Conservation (phyloP, 164 flowering plant genomes). For the Piper longum region DNA sequence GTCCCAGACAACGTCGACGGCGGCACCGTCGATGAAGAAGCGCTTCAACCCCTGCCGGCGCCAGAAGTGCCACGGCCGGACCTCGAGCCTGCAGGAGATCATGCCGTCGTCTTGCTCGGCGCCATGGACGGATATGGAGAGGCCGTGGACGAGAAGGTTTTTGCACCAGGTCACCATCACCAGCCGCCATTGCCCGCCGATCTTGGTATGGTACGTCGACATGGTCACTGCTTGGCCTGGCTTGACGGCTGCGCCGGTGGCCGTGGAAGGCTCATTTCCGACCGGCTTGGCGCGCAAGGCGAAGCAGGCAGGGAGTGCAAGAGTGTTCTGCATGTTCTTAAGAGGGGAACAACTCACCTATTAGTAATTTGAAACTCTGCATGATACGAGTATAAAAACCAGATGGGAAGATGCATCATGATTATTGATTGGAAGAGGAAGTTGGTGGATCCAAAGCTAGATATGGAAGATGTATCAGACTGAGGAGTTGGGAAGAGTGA, state of each 20-base stretch:
- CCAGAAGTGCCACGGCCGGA: slow-evolving; percentile 69
- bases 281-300: slow-evolving; percentile 30
- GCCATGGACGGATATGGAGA: slow-evolving; percentile 47
- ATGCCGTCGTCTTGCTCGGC: slow-evolving; percentile 15
- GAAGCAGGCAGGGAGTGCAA: slow-evolving; percentile 64
- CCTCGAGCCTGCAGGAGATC: slow-evolving; percentile 52
- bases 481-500: too few relatives aligned
- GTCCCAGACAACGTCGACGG: slow-evolving; percentile 51
- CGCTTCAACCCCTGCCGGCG: slow-evolving; percentile 49
- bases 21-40: slow-evolving; percentile 27
- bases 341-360: background rate
- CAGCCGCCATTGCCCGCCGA: slow-evolving; percentile 35
- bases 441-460: background rate
- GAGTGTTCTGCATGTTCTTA: slow-evolving; percentile 46
- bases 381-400: too few relatives aligned
- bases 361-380: too few relatives aligned
- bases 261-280: slow-evolving; percentile 20
- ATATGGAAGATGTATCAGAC: background rate
- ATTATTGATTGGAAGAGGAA: background rate
- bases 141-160: slow-evolving; percentile 50
- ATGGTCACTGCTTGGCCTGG: slow-evolving; percentile 34
- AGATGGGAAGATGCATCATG: background rate
- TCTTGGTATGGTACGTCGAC: slow-evolving; percentile 21
- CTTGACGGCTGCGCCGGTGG: slow-evolving; percentile 25
- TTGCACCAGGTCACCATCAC: slow-evolving; percentile 74